These are phyloP conservation scores for Talaromyces sp. DNA, from an alignment of 2,329 filamentous ascomycete genomes.

Conservation along the genomic window DNA sequence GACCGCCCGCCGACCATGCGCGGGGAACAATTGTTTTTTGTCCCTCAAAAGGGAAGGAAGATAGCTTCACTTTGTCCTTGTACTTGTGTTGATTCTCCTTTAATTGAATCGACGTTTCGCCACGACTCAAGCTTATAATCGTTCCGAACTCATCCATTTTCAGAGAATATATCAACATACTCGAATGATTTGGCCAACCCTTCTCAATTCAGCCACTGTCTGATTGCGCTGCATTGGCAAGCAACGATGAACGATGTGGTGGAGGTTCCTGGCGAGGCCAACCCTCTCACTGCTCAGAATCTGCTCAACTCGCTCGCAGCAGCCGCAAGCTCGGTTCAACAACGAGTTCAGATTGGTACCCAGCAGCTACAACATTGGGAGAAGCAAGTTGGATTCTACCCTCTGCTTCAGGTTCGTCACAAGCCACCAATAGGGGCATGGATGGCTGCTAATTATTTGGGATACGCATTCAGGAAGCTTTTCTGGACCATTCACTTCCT, in stretches of 20 bases:
- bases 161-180: no score
- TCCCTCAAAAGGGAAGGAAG: not conserved
- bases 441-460: not conserved
- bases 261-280: slow-evolving; percentile 80
- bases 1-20: slow-evolving; percentile 19
- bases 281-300: slow-evolving; percentile 62
- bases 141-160: not conserved
- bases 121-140: not conserved
- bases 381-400: slow-evolving; percentile 63
- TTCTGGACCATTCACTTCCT: slow-evolving; percentile 74
- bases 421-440: not conserved
- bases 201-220: not conserved
- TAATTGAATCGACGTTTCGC: not conserved
- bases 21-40: slow-evolving; percentile 16
- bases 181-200: not conserved
- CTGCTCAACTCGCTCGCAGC: slow-evolving; percentile 64
- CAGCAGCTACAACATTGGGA: slow-evolving; percentile 74
- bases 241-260: slow-evolving; percentile 65
- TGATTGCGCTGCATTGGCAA: slow-evolving; percentile 7
- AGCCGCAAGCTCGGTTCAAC: slow-evolving; percentile 63
- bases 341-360: slow-evolving; percentile 64
- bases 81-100: not conserved
- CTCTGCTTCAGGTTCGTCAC: slow-evolving; percentile 62
- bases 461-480: slow-evolving; percentile 61
- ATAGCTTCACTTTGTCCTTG: not conserved